Conservation (phyloP, 73 alveolate genomes). For the Paramecium caudatum region DNA sequence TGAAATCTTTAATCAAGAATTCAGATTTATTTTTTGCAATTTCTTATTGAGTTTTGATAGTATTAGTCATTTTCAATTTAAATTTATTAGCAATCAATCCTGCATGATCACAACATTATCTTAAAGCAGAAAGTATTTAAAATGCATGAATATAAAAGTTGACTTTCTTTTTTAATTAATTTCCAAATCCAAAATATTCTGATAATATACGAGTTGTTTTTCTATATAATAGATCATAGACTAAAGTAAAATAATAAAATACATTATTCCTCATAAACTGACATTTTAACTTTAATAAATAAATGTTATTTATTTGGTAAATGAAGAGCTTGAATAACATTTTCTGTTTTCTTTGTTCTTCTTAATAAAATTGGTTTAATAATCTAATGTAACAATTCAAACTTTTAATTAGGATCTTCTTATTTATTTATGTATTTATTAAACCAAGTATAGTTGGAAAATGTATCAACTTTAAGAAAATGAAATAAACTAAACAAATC, state of each 20-base stretch:
- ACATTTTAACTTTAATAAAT: slow-evolving; percentile 33
- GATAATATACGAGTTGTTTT: not conserved
- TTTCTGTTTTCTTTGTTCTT: slow-evolving; percentile 63
- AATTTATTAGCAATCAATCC: not conserved
- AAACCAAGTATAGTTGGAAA: slow-evolving; percentile 69
- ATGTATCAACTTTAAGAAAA: slow-evolving; percentile 67
- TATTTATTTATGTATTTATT: slow-evolving; percentile 69
- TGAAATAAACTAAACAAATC: slow-evolving; percentile 70
- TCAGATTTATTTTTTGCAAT: not conserved
- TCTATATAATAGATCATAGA: not conserved
- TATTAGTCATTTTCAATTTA: not conserved
- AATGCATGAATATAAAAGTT: not conserved
- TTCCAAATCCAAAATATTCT: not conserved
- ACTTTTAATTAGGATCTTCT: slow-evolving; percentile 1
- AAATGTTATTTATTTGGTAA: slow-evolving; percentile 55
- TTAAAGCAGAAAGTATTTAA: not conserved
- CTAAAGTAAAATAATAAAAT: slow-evolving; percentile 2
- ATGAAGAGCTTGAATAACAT: not conserved
- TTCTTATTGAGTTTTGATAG: not conserved
- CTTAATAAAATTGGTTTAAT: slow-evolving; percentile 59
- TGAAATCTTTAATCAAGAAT: not conserved
- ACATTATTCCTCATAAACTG: slow-evolving; percentile 6
- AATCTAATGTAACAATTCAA: slow-evolving; percentile 51
- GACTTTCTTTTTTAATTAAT: not conserved
- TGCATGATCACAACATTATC: slow-evolving; percentile 38